phyloP scores from a whole-genome alignment of 1,284 basidiomycete species.

The Caloboletus firmus region DNA sequence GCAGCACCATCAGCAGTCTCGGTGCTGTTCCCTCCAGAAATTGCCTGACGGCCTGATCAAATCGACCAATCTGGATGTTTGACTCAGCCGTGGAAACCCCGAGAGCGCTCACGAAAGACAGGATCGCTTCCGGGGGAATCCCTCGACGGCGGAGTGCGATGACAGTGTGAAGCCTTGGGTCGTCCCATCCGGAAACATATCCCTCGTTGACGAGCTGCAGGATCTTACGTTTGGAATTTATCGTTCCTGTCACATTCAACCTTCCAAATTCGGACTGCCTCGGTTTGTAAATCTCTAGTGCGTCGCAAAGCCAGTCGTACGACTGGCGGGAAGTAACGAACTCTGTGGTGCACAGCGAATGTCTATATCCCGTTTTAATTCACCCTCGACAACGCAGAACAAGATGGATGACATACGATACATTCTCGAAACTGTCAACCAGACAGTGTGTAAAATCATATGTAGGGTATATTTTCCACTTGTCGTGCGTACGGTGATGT shows the following conservation, averaged over 20 bases:
- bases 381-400: neutral
- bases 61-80: conserved; percentile 86
- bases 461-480: conserved; percentile 95
- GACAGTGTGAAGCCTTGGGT: conserved; percentile 97
- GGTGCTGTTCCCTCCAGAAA: conserved; percentile 91
- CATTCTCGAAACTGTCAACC: conserved; percentile 98
- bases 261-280: conserved; percentile 97
- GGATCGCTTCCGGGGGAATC: conserved; percentile 92
- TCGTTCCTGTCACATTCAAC: conserved; percentile 90
- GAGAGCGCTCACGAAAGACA: conserved; percentile 89
- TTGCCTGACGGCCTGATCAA: conserved; percentile 87
- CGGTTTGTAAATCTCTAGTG: conserved; percentile 96
- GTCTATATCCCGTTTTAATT: conserved; percentile 48
- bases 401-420: conserved; percentile 69
- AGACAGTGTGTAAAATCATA: conserved; percentile 99
- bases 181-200: conserved; percentile 94
- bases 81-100: conserved; percentile 89
- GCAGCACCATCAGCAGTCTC: conserved; percentile 90
- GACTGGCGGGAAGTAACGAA: conserved; percentile 97
- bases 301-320: conserved; percentile 99
- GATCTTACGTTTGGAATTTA: conserved; percentile 98
- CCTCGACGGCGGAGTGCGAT: conserved; percentile 94
- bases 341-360: conserved; percentile 96
- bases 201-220: conserved; percentile 83
- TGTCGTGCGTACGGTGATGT: conserved; percentile 91